Percentiles rank a stretch among this genome's conserved stretches.
phyloP scores from a whole-genome alignment of 2,329 filamentous ascomycete species.

The Hypocreales sp. region DNA sequence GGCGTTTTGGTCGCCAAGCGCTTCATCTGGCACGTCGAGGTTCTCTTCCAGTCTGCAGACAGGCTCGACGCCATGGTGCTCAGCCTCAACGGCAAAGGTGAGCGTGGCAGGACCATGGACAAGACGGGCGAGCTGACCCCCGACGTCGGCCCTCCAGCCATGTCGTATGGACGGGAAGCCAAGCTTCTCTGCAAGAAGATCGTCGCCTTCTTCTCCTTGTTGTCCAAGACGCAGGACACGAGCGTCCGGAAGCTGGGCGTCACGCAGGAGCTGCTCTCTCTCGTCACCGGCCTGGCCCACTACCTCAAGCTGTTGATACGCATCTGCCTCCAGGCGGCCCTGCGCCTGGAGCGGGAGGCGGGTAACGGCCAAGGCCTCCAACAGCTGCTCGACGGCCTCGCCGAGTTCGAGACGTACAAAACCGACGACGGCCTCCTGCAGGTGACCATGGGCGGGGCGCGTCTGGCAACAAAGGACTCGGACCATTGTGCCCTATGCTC shows the following conservation, averaged over 20 bases:
- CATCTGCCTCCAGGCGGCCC: conserved; percentile 85
- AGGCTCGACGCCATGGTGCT: conserved; percentile 63
- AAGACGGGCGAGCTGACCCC: background rate
- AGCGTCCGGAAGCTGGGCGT: conserved; percentile 85
- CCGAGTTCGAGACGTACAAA: conserved; percentile 65
- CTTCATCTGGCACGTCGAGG: conserved; percentile 91
- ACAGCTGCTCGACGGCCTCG: conserved; percentile 69
- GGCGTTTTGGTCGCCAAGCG: conserved; percentile 88
- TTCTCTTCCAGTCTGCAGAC: conserved; percentile 81
- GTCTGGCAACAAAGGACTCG: conserved; percentile 57
- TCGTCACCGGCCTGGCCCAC: conserved; percentile 91
- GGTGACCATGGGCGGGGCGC: conserved; percentile 46
- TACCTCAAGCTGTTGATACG: conserved; percentile 95
- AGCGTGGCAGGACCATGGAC: conserved; percentile 9
- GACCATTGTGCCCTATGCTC: conserved; percentile 75
- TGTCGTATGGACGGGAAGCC: conserved; percentile 89
- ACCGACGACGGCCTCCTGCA: conserved; percentile 55
- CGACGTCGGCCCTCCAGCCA: conserved; percentile 30
- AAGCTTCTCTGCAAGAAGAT: conserved; percentile 99
- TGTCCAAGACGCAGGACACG: conserved; percentile 88
- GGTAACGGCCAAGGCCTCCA: conserved; percentile 60
- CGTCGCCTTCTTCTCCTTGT: conserved; percentile 87
- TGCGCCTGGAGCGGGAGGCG: conserved; percentile 80
- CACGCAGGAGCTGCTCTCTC: conserved; percentile 91
- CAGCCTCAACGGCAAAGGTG: conserved; percentile 59